Base-by-base conservation (phyloP, 352 stramenopile species). In the Thalassiosira mediterranea region DNA sequence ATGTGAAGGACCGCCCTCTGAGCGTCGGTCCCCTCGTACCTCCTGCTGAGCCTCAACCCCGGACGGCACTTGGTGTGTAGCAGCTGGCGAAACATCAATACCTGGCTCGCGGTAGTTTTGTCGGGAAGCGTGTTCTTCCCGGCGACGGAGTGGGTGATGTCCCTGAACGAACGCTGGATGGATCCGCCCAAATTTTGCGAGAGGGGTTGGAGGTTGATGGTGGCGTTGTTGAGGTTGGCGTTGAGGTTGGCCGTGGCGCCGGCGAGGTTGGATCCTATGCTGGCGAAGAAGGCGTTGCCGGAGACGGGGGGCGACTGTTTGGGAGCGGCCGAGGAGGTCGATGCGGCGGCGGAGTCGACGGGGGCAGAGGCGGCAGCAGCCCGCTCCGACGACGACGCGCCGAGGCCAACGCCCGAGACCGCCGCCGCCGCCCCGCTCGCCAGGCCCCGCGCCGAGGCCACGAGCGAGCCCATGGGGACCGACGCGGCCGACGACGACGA, bases 81-180 rank as follows among this genome's bases (percentile, higher is more conserved):
- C 13, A 93, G 59, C 56, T 93, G 87, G 25, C 87, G 76, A 70
- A 91, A 93, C 87, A 93, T 93, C 10, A 93, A 56, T 11, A 93
- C 84, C 61, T 93, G 87, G 19, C 69, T 86, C 0, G 87, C 87
- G 5, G 89, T 88, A 3, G 79, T 89, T 59, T 88, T 88, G 61
- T 91, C 84, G 0, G 87, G 87, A 4, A 93, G 40, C 0, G 84
- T 88, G 42, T 88, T 70, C 0, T 32, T 51, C 1, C 58, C 48
- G 0, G 63, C 49, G 23, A 76, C 31, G 29, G 28, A 51, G 34
- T 34, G 57, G 28, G n/a, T 17, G 29, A 48, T 60, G 51, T 21
- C 7, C 46, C 19, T 53, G 15, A 28, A 19, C 17, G 23, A 54
- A 54, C 11, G 46, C 17, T 8, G 46, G 26, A 19, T 21, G 34